Evolutionary conservation across 345 rosid species (phyloP).

Genomic region (Acer negundo): DNA sequence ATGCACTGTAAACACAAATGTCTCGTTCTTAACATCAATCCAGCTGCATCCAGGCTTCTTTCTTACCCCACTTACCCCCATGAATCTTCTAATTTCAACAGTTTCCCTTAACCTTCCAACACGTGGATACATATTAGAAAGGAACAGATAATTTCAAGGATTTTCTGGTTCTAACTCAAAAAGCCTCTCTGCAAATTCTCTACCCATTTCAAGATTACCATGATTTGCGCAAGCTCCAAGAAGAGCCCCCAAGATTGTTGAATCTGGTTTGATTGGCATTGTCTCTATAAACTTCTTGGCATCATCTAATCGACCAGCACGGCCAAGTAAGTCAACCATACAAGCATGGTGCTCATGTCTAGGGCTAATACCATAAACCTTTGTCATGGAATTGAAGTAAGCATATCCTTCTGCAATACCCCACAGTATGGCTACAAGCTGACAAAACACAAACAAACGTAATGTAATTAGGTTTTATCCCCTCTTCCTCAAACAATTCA

Average conservation of each 20-base stretch:
- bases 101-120: constrained; percentile 39
- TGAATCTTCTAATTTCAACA: constrained; percentile 44
- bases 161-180: constrained; percentile 43
- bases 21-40: constrained; percentile 36
- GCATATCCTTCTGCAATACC: constrained; percentile 36
- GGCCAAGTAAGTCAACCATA: constrained; percentile 53
- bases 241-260: constrained; percentile 46
- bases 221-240: constrained; percentile 43
- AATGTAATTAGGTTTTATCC: constrained; percentile 40
- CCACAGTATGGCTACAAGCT: constrained; percentile 45
- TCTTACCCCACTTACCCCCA: constrained; percentile 37
- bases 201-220: constrained; percentile 41
- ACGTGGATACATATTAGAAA: constrained; percentile 37
- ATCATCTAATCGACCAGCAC: constrained; percentile 40
- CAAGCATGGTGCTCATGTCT: constrained; percentile 48
- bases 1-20: constrained; percentile 36
- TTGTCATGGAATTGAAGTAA: constrained; percentile 45
- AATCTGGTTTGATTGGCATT: constrained; percentile 38
- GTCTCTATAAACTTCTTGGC: constrained; percentile 39
- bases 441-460: constrained; percentile 44
- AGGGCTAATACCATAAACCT: constrained; percentile 36
- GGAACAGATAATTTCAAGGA: constrained; percentile 40
- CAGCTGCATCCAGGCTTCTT: constrained; percentile 53
- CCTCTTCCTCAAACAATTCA: constrained; percentile 35
- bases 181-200: constrained; percentile 41